Evolutionary conservation across 176 grass and related monocot species (phyloP).

Genomic region (Avena eriantha): DNA sequence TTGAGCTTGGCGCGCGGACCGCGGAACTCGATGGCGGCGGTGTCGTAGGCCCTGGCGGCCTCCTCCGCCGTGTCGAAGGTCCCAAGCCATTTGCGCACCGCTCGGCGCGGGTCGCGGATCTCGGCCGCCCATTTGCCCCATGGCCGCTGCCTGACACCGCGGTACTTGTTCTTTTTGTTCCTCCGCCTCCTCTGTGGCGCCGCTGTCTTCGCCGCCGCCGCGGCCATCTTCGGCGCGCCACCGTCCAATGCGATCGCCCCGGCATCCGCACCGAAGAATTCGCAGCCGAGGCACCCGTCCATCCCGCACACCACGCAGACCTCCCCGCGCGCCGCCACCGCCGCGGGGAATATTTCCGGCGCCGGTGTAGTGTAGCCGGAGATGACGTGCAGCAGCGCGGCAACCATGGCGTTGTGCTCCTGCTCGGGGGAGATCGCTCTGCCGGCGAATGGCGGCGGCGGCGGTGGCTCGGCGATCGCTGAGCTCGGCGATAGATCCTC

Average conservation of each 20-base stretch:
- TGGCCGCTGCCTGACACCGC: conserved; percentile 85
- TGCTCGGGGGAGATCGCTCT: conserved; percentile 35
- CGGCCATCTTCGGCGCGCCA: not conserved
- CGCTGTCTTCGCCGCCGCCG: not conserved
- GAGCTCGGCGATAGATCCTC: conserved; percentile 40
- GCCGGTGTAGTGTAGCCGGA: conserved; percentile 63
- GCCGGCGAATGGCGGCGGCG: not conserved
- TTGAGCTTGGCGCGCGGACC: conserved; percentile 91
- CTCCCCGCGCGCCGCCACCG: not conserved
- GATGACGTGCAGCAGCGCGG: conserved; percentile 67
- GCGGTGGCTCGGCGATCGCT: not conserved
- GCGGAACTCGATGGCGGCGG: conserved; percentile 85
- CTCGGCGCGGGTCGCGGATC: conserved; percentile 85
- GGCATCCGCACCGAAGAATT: conserved; percentile 45
- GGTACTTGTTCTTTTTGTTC: conserved; percentile 82
- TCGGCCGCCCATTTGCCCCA: conserved; percentile 99
- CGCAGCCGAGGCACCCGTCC: conserved; percentile 72
- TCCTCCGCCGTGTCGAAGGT: conserved; percentile 88
- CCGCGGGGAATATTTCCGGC: conserved; percentile 36
- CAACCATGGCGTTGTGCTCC: conserved; percentile 71
- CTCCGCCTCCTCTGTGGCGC: conserved; percentile 41
- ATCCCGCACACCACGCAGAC: conserved; percentile 56
- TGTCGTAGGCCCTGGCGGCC: conserved; percentile 79
- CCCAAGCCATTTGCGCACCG: conserved; percentile 86
- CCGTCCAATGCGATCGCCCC: not conserved